Evolutionary conservation across 371 early-diverging fungal species (phyloP).

Genomic region (Syncephalastrum sp.): DNA sequence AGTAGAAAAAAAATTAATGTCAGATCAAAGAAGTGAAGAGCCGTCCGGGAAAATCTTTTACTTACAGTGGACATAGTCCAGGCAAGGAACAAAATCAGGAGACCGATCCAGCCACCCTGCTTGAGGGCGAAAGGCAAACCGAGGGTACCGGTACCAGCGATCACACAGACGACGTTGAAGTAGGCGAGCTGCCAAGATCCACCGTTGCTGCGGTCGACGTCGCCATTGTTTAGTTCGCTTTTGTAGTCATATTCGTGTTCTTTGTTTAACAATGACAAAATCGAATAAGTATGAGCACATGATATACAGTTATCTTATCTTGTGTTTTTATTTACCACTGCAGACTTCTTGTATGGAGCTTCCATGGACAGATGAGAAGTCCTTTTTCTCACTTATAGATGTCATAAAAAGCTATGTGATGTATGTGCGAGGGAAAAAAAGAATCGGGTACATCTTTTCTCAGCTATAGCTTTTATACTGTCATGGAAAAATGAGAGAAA

Average conservation of each 20-base stretch:
- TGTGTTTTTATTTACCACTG: too few relatives aligned
- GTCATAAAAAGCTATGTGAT: too few relatives aligned
- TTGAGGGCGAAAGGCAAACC: conserved; percentile 78
- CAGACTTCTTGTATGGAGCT: too few relatives aligned
- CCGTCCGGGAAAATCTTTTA: not conserved
- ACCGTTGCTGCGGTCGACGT: conserved; percentile 13
- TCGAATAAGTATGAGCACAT: too few relatives aligned
- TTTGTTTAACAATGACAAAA: conserved; percentile 4
- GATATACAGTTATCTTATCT: too few relatives aligned
- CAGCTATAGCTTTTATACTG: too few relatives aligned
- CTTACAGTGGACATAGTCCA: conserved; percentile 70
- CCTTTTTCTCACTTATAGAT: too few relatives aligned
- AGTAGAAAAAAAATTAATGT: not conserved
- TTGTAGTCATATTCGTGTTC: conserved; percentile 11
- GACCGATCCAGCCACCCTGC: conserved; percentile 80
- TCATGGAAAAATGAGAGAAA: too few relatives aligned
- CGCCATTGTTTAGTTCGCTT: conserved; percentile 11
- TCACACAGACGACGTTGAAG: conserved; percentile 72
- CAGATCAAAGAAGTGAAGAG: not conserved
- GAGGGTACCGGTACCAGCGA: conserved; percentile 81
- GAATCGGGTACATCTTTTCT: too few relatives aligned
- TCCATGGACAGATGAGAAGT: too few relatives aligned
- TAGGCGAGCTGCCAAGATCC: conserved; percentile 42
- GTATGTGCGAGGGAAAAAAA: too few relatives aligned
- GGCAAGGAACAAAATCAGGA: conserved; percentile 71